Evolutionary conservation across 345 rosid genomes (phyloP).

Genomic region (Acer yangbiense): DNA sequence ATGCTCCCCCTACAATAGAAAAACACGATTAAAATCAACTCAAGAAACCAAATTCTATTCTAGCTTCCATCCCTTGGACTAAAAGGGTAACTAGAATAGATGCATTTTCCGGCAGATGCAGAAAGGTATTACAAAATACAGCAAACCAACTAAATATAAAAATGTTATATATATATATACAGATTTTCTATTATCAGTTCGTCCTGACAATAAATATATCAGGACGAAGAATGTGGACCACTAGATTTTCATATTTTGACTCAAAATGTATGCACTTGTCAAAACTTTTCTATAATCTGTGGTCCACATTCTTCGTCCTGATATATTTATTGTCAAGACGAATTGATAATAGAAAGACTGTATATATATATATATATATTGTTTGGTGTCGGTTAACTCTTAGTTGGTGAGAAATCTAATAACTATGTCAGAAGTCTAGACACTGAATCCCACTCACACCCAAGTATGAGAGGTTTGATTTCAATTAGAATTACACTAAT

Average conservation of each 20-base stretch:
- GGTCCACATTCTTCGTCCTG: too few species aligned
- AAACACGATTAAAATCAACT: neutral
- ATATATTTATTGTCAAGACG: too few species aligned
- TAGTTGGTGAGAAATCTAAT: neutral
- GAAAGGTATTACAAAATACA: neutral
- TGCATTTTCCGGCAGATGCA: neutral
- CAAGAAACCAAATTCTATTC: neutral
- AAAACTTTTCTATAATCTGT: too few species aligned
- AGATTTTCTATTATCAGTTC: too few species aligned
- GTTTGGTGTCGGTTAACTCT: neutral
- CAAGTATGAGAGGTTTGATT: neutral
- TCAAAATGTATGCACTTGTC: too few species aligned
- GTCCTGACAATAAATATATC: too few species aligned
- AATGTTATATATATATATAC: neutral
- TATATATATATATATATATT: neutral
- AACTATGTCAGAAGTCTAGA: neutral
- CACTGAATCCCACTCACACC: neutral
- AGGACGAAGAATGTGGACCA: too few species aligned
- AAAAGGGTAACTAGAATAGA: too few species aligned
- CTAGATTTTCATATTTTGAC: too few species aligned
- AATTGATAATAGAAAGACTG: too few species aligned
- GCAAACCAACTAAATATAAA: neutral
- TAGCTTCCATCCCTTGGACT: neutral
- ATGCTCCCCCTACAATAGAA: conserved; percentile 73
- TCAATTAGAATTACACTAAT: neutral